phyloP scores from a whole-genome alignment of 1,284 basidiomycete species.

The Inonotus hispidus region DNA sequence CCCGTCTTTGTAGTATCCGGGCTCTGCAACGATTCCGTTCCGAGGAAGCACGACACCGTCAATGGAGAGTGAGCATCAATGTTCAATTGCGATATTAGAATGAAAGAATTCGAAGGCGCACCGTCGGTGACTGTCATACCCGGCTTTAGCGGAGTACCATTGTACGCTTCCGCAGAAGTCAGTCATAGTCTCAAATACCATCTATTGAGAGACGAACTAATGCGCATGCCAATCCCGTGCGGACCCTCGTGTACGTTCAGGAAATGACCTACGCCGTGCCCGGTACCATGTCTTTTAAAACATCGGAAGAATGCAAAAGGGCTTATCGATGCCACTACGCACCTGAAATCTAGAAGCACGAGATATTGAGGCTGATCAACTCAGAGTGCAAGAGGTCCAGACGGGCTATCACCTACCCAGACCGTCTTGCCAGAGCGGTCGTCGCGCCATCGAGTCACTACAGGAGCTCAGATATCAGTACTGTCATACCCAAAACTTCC shows the following conservation, averaged over 20 bases:
- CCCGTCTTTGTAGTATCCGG: slow-evolving; percentile 93
- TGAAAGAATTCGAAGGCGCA: slow-evolving; percentile 22
- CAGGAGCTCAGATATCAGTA: slow-evolving; percentile 11
- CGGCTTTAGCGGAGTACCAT: slow-evolving; percentile 64
- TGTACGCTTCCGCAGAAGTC: slow-evolving; percentile 42
- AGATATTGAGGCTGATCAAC: not conserved
- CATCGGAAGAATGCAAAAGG: not conserved
- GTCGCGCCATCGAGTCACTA: slow-evolving; percentile 83
- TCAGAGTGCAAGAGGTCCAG: not conserved
- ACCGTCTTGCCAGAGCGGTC: slow-evolving; percentile 88
- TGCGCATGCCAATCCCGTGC: slow-evolving; percentile 80
- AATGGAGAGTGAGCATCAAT: not conserved
- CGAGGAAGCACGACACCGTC: too few species aligned
- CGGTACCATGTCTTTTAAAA: slow-evolving; percentile 72
- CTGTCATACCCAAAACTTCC: not conserved
- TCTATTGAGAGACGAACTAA: slow-evolving; percentile 37
- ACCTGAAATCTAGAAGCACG: slow-evolving; percentile 32
- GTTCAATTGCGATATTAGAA: not conserved
- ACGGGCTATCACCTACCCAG: slow-evolving; percentile 47
- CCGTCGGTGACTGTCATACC: slow-evolving; percentile 91
- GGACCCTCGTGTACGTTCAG: slow-evolving; percentile 94
- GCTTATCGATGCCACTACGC: slow-evolving; percentile 40
- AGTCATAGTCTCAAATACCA: not conserved
- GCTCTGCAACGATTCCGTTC: slow-evolving; percentile 61
- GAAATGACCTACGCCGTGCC: slow-evolving; percentile 90